Evolutionary conservation across 1,284 basidiomycete genomes (phyloP), one percentile per base, ranked within the genome.

Genomic region (Exobasidium rhododendri): DNA sequence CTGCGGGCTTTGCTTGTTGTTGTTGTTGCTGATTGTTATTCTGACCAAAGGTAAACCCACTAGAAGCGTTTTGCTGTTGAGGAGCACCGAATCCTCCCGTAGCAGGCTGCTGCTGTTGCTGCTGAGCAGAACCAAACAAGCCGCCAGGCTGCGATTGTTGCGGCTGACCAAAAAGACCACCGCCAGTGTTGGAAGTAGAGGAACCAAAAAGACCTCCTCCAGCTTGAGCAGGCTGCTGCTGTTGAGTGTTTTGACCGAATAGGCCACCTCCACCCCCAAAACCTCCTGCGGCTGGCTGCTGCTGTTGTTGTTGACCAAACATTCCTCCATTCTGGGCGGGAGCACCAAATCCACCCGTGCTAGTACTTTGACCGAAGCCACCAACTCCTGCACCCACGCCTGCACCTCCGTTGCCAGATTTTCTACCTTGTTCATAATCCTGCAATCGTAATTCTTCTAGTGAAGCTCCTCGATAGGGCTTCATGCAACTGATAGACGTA

Each of bases 71-170:
- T 30, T 56, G 50, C 13, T 50, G n/a, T 20, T 20, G 20, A 17
- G 14, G 47, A 20, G n/a, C 20, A 4, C 20, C 26, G 56, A 72
- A 67, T 62, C 63, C 58, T 13, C 66, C 65, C n/a, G 67, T 47
- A 0, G 70, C 52, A 45, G 67, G 63, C 58, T 73, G 67, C 45
- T 73, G 70, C 17, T 40, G 29, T n/a, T 63, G 63, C 61, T 75
- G 69, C 28, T 62, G 58, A 52, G 80, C 71, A 35, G 74, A 70
- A 2, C 81, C 80, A 56, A 82, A 82, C 14, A 78, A 66, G 40
- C 77, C 73, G 13, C 70, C 69, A 2, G 51, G 63, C 58, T 65
- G 65, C 40, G 59, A 68, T 59, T 63, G 65, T 64, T 74, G 70
- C 30, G 64, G 63, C 51, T 67, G 66, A 46, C 79, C 81, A 57